Evolutionary conservation across 192 early-diverging fungal genomes (phyloP), one percentile per base, ranked within the genome.

Genomic region (Umbelopsis vinacea): DNA sequence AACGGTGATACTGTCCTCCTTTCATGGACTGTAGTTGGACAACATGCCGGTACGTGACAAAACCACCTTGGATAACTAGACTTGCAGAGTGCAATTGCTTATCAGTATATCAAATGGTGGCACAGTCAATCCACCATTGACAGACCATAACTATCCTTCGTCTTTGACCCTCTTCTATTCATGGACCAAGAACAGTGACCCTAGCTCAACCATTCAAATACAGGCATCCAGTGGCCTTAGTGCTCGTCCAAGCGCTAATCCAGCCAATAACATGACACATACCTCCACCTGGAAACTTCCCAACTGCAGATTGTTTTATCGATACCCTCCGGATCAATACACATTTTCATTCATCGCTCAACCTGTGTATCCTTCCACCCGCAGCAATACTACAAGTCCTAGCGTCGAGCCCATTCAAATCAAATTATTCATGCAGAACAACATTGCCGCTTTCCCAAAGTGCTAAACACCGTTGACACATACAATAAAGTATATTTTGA

Each of bases 321-420:
- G 57, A 63, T 63, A 63, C 57, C 57, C 57, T n/a, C 57, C 57
- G 29, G 57, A 63, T 19, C 33, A 63, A n/a, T 63, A 37, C 33
- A 37, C 57, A 4, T 63, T 63, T 63, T 14, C 57, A 5, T 63
- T 63, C n/a, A 29, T 63, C 7, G 57, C 57, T 19, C 26, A 63
- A 26, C 57, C 57, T 0, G 57, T 38, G 3, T 63, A 63, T 15
- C 12, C 22, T 15, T n/a, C 57, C 3, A 12, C 10, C 29, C 57
- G 35, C 1, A 63, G 29, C 7, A 33, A 19, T 50, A 26, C 57
- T 8, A 19, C 57, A 63, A 8, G 29, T 14, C 29, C 26, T 37
- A 6, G 48, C 48, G 5, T 38, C 8, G 11, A 26, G 7, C 33
- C 57, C 8, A 63, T 63, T n/a, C 33, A 37, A 35, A 63, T 63